Base-by-base conservation (phyloP, 352 stramenopile genomes). In the Phytopythium delawarense region DNA sequence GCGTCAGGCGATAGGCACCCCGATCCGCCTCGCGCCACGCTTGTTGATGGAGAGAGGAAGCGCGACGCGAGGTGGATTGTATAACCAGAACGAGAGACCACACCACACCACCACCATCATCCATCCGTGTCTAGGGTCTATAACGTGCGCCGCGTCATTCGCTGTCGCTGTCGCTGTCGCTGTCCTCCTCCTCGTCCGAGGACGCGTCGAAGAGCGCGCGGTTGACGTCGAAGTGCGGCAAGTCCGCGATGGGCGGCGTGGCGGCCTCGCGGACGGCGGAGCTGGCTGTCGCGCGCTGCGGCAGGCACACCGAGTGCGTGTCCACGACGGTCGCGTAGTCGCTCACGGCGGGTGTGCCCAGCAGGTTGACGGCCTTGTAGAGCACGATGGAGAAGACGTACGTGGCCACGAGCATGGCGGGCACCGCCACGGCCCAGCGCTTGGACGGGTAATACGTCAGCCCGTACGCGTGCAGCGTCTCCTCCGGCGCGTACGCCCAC, bases 401-500 rank as follows among this genome's bases (percentile, higher is more conserved):
- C 7, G 81, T 88, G 58, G 91, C 72, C 35, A 92, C 84, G 40
- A 96, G 81, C 72, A 92, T 84, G 18, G 86, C 76, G 15, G 89
- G 89, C n/a, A 93, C 73, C 0, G 89, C 89, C 51, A 97, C 74
- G 4, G 89, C 88, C 89, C 88, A 97, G 75, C 93, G 89, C 72
- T 96, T 95, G 57, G 84, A 92, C 32, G 89, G 88, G 57, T 93
- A 88, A 73, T 96, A 96, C 49, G 89, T 94, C 44, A 96, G 76
- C 0, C 89, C 89, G 66, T 96, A 88, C 2, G 75, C 72, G 39
- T 83, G 65, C 37, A 97, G 70, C 46, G 86, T 90, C 50, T 63
- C 58, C 54, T 97, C 87, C 0, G 89, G 88, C 13, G 96, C 65
- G 57, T 96, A 97, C 18, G 89, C 88, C 89, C 89, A 97, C 51